phyloP scores from a whole-genome alignment of 2,329 filamentous ascomycete genomes.

The Metarhizium brunneum region DNA sequence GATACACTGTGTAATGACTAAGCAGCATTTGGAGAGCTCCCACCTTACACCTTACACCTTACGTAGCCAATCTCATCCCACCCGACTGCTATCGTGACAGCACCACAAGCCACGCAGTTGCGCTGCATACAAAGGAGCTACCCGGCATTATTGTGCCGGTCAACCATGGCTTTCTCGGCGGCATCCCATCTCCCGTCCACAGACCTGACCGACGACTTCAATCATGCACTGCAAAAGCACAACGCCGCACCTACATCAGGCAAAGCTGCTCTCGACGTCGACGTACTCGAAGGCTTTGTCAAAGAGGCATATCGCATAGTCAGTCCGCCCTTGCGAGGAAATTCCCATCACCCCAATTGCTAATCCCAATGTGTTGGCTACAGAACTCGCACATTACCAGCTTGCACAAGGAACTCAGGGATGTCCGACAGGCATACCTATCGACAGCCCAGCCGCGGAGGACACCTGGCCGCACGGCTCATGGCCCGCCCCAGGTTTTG shows the following conservation, averaged over 20 bases:
- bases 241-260: constrained; percentile 39
- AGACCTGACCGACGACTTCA: constrained; percentile 61
- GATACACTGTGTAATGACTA: not conserved
- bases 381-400: constrained; percentile 80
- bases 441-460: constrained; percentile 63
- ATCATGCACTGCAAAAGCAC: constrained; percentile 55
- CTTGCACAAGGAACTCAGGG: constrained; percentile 69
- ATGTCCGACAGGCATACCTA: constrained; percentile 84
- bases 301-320: constrained; percentile 93
- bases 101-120: not conserved
- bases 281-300: constrained; percentile 72
- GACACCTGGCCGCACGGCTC: constrained; percentile 36
- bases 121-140: not conserved
- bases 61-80: too few species aligned
- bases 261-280: constrained; percentile 24
- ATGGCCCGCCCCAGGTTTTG: constrained; percentile 45
- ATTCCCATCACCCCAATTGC: not conserved
- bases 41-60: too few species aligned
- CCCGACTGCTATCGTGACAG: too few species aligned
- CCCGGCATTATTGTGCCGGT: not conserved
- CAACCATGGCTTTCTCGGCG: constrained; percentile 5
- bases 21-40: not conserved
- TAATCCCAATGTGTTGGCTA: constrained; percentile 3
- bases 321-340: constrained; percentile 21
- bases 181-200: constrained; percentile 22